phyloP scores from a whole-genome alignment of 2,329 filamentous ascomycete species.

The Ophiocordyceps australis region DNA sequence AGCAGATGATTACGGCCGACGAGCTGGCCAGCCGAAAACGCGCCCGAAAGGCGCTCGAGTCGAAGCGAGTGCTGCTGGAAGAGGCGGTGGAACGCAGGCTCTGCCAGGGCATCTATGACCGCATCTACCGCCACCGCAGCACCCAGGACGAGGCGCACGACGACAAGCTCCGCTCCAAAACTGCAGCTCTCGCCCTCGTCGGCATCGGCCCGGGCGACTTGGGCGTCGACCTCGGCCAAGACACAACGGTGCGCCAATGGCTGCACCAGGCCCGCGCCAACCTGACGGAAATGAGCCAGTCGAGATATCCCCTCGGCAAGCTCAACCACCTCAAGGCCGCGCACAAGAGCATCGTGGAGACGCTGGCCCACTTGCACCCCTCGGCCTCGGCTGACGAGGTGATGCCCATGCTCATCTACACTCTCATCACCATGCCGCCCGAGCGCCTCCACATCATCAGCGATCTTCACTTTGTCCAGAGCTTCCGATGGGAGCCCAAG shows the following conservation, averaged over 20 bases:
- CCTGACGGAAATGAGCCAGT: conserved; percentile 67
- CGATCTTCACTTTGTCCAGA: conserved; percentile 86
- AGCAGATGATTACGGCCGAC: conserved; percentile 80
- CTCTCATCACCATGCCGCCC: conserved; percentile 76
- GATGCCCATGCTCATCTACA: conserved; percentile 90
- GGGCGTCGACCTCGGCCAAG: conserved; percentile 53
- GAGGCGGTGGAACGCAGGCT: conserved; percentile 80
- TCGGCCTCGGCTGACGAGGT: conserved; percentile 94
- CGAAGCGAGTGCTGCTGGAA: conserved; percentile 61
- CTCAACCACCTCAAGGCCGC: conserved; percentile 73
- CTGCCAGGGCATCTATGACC: conserved; percentile 70
- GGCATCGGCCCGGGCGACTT: conserved; percentile 79
- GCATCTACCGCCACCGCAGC: conserved; percentile 78
- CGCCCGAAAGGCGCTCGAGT: conserved; percentile 59
- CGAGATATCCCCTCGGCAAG: conserved; percentile 79
- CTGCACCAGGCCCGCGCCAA: conserved; percentile 52
- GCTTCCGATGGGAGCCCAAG: conserved; percentile 71
- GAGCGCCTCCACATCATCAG: conserved; percentile 80
- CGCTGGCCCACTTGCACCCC: conserved; percentile 46
- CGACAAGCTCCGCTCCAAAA: conserved; percentile 86
- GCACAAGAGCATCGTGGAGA: conserved; percentile 90
- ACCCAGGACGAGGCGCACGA: conserved; percentile 92
- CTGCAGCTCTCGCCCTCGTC: conserved; percentile 75
- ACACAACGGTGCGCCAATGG: conserved; percentile 52
- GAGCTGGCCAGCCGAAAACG: conserved; percentile 70